Base-by-base conservation (phyloP, 2,329 filamentous ascomycete genomes). In the Ciborinia camelliae region DNA sequence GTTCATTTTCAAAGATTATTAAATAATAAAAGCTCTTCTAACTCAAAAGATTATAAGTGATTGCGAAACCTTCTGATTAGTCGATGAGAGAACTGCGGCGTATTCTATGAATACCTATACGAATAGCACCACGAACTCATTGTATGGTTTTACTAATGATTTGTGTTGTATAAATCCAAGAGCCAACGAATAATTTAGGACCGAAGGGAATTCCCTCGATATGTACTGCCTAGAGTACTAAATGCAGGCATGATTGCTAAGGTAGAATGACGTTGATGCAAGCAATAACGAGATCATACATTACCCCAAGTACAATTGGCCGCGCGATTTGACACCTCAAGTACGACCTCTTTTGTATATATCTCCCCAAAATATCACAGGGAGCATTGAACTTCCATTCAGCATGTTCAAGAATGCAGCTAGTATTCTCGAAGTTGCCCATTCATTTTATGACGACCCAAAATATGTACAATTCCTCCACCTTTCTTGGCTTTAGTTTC, bases 401-500 rank as follows among this genome's bases (percentile, higher is more conserved):
- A 15, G 5, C 10, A n/a, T 58, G 23, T 18, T 37, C 20, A 47
- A 14, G 23, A 35, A 6, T 58, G 55, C 14, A 58, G 20, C 45
- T 18, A 8, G 28, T 45, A 20, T 51, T 48, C 60, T 63, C 37
- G n/a, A 45, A 63, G 50, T 57, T 55, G 60, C 18, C 10, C 28
- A 39, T 63, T 58, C 15, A 52, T 32, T 54, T 55, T 30, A 41
- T 48, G 52, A 37, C 32, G 8, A 41, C 43, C n/a, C 32, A 63
- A 47, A 65, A 71, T 74, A 73, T 73, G 68, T 73, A 74, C 71
- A 74, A 63, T 63, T 64, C 45, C 63, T 60, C 28, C 18, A 20
- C 20, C 48, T 37, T 47, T 41, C 26, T 43, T 47, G 15, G 20
- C 23, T 12, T 32, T 54, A 58, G 23, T 50, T 30, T 39, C 53